Conservation (phyloP, 2,329 filamentous ascomycete species). For the Trichoderma sp. region DNA sequence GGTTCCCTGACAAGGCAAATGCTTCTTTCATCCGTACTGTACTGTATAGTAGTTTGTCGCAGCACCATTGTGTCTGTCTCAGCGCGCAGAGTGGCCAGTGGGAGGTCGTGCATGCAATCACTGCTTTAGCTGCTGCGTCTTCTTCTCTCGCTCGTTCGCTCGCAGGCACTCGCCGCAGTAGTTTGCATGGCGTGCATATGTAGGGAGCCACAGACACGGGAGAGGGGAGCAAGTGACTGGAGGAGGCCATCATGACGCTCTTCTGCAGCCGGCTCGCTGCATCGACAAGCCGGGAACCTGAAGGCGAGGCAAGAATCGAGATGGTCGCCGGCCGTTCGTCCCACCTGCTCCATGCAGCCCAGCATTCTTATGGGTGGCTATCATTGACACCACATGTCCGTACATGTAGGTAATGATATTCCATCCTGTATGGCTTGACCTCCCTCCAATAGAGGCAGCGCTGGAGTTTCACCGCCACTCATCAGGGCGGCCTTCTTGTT, state of each 20-base stretch:
- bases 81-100: not conserved
- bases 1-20: slow-evolving; percentile 8
- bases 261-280: slow-evolving; percentile 6
- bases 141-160: not conserved
- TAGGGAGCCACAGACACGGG: not conserved
- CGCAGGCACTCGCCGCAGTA: slow-evolving; percentile 5
- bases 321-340: slow-evolving; percentile 6
- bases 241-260: slow-evolving; percentile 13
- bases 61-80: not conserved
- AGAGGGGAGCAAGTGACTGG: not conserved
- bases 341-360: slow-evolving; percentile 14
- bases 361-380: slow-evolving; percentile 16
- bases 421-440: slow-evolving; percentile 1
- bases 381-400: slow-evolving; percentile 6
- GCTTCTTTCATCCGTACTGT: not conserved
- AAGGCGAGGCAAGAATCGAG: slow-evolving; percentile 17
- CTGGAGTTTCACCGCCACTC: slow-evolving; percentile 26
- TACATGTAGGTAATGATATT: not conserved
- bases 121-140: slow-evolving; percentile 7
- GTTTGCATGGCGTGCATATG: slow-evolving; percentile 10
- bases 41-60: too few relatives aligned
- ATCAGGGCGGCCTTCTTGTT: slow-evolving; percentile 23
- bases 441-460: slow-evolving; percentile 15
- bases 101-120: slow-evolving; percentile 3
- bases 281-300: slow-evolving; percentile 4